These are phyloP conservation scores for Pseudogymnoascus sp. DNA, from an alignment of 2,329 filamentous ascomycete genomes.

Conservation along the genomic window DNA sequence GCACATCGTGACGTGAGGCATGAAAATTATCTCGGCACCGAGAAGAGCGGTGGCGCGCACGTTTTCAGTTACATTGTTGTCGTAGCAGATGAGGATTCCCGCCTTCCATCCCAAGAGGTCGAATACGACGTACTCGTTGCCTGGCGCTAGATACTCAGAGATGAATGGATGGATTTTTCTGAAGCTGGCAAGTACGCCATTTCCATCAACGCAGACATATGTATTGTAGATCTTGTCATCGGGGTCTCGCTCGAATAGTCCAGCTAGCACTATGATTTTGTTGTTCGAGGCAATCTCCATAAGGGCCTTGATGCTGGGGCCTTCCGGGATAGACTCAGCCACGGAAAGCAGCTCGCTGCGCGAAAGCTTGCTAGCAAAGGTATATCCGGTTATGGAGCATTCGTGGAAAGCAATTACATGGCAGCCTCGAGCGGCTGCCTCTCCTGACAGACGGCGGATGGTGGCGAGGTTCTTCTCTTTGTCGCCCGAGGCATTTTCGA, in stretches of 20 bases:
- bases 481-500: not conserved
- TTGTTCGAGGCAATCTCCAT: not conserved
- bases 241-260: not conserved
- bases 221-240: slow-evolving; percentile 2
- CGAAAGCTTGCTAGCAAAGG: slow-evolving; percentile 3
- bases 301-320: not conserved
- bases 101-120: slow-evolving; percentile 14
- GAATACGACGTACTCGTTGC: slow-evolving; percentile 14
- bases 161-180: slow-evolving; percentile 16
- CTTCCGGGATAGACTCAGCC: not conserved
- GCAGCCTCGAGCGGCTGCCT: not conserved
- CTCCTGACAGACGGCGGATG: not conserved
- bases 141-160: slow-evolving; percentile 12
- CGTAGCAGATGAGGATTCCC: slow-evolving; percentile 15
- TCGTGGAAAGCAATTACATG: not conserved
- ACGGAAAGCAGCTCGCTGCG: not conserved
- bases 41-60: slow-evolving; percentile 14
- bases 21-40: slow-evolving; percentile 16
- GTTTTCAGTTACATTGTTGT: slow-evolving; percentile 15
- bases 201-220: slow-evolving; percentile 6
- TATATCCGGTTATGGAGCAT: slow-evolving; percentile 2
- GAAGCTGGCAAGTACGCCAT: slow-evolving; percentile 8
- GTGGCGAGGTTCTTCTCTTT: not conserved
- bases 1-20: slow-evolving; percentile 17
- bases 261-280: slow-evolving; percentile 2